phyloP scores from a whole-genome alignment of 1,284 basidiomycete species.

The Sanghuangporus baumii region DNA sequence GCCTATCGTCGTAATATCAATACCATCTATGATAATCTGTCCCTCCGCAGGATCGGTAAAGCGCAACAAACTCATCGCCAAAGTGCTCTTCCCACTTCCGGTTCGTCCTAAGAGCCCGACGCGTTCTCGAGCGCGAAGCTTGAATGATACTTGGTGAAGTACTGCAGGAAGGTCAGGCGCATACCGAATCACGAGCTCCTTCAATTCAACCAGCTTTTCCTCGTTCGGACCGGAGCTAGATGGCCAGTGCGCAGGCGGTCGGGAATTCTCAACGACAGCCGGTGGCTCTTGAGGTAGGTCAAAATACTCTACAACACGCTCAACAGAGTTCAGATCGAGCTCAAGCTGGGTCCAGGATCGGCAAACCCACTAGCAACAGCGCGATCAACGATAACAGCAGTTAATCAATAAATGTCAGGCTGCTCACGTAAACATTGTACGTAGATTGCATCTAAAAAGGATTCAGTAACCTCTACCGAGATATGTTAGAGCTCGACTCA shows the following conservation, averaged over 20 bases:
- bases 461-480: not conserved
- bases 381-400: not conserved
- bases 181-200: constrained; percentile 71
- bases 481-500: not conserved
- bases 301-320: constrained; percentile 86
- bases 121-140: constrained; percentile 55
- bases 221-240: constrained; percentile 44
- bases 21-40: constrained; percentile 79
- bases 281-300: constrained; percentile 84
- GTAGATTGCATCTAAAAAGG: constrained; percentile 46
- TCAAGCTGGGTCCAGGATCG: constrained; percentile 56
- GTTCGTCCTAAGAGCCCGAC: constrained; percentile 74
- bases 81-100: constrained; percentile 52
- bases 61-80: constrained; percentile 82
- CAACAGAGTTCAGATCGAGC: constrained; percentile 72
- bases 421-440: constrained; percentile 39
- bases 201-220: constrained; percentile 28
- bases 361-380: constrained; percentile 48
- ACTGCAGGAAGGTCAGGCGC: constrained; percentile 81
- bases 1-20: constrained; percentile 86
- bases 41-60: constrained; percentile 84
- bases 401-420: not conserved
- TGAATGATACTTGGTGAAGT: constrained; percentile 69
- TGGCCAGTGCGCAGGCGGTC: constrained; percentile 84
- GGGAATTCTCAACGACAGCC: constrained; percentile 56